Percentiles rank a stretch among this genome's conserved stretches.
Evolutionary conservation across 306 rosid genomes (phyloP).

Genomic region (Cucurbita pepo): DNA sequence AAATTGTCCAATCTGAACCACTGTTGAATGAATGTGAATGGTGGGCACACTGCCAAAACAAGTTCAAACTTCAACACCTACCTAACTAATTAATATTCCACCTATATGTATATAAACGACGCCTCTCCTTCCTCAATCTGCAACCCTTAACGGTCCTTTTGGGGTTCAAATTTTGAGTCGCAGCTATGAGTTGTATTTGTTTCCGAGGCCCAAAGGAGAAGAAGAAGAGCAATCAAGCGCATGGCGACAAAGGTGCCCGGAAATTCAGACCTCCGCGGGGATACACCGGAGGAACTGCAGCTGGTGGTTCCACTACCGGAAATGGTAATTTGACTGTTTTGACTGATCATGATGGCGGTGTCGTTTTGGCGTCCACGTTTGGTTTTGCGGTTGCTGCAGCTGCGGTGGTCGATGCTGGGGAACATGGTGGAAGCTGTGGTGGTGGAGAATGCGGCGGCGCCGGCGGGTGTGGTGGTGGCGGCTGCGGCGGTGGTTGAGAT

Average conservation of each 20-base stretch:
- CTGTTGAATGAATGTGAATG: too few species aligned
- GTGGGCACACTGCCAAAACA: too few species aligned
- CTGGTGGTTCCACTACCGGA: neutral
- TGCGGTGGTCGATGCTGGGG: neutral
- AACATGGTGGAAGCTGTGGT: neutral
- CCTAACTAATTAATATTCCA: neutral
- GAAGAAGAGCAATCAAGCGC: neutral
- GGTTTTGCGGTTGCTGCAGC: neutral
- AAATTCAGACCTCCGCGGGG: neutral
- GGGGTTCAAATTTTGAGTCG: neutral
- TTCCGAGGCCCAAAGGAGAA: neutral
- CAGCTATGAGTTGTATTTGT: neutral
- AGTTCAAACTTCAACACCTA: neutral
- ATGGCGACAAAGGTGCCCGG: neutral
- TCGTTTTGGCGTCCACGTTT: neutral
- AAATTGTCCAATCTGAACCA: too few species aligned
- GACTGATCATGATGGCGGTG: neutral
- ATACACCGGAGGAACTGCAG: neutral
- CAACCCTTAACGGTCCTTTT: neutral
- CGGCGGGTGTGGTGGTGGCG: neutral
- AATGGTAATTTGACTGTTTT: slow-evolving; percentile 1
- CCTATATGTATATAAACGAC: neutral
- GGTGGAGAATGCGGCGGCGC: neutral
- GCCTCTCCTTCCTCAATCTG: neutral
- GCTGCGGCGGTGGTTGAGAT: neutral